Conservation (phyloP, 2,329 filamentous ascomycete genomes). For the Xylariaceae sp. region DNA sequence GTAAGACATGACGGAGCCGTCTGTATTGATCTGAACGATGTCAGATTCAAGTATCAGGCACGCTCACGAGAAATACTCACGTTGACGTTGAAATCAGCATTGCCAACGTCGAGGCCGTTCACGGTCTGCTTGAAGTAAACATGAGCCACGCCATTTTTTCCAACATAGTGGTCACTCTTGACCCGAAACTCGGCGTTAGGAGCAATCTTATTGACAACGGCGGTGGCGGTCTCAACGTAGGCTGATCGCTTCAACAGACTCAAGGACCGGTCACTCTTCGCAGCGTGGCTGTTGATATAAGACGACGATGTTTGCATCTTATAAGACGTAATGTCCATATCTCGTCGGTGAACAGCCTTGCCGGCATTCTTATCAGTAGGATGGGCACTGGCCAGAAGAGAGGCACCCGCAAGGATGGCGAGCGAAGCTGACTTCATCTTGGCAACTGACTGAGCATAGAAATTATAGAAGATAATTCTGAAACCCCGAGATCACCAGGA, state of each 20-base stretch:
- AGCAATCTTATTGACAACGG: constrained; percentile 36
- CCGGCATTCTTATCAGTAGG: constrained; percentile 1
- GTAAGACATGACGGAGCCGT: constrained; percentile 56
- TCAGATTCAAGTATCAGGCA: constrained; percentile 5
- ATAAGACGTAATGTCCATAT: constrained; percentile 5
- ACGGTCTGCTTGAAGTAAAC: constrained; percentile 57
- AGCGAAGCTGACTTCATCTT: constrained; percentile 12
- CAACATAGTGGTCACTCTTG: constrained; percentile 49
- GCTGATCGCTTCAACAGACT: constrained; percentile 28
- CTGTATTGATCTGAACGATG: constrained; percentile 39
- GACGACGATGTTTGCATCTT: constrained; percentile 18
- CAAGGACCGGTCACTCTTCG: constrained; percentile 21
- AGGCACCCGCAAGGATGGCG: constrained; percentile 8
- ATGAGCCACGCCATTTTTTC: constrained; percentile 51
- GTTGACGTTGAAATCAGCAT: constrained; percentile 58
- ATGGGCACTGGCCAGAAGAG: constrained; percentile 7
- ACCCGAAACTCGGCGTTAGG: constrained; percentile 45
- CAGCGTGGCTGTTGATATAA: constrained; percentile 29
- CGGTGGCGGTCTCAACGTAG: constrained; percentile 43
- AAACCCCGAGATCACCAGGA: no score
- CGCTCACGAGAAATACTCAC: constrained; percentile 34
- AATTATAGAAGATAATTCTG: no score
- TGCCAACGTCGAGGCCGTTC: constrained; percentile 56
- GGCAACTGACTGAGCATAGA: not conserved
- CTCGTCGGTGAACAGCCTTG: constrained; percentile 6